Conservation (phyloP, 2,329 filamentous ascomycete genomes). For the Phyllosticta citribraziliensis region DNA sequence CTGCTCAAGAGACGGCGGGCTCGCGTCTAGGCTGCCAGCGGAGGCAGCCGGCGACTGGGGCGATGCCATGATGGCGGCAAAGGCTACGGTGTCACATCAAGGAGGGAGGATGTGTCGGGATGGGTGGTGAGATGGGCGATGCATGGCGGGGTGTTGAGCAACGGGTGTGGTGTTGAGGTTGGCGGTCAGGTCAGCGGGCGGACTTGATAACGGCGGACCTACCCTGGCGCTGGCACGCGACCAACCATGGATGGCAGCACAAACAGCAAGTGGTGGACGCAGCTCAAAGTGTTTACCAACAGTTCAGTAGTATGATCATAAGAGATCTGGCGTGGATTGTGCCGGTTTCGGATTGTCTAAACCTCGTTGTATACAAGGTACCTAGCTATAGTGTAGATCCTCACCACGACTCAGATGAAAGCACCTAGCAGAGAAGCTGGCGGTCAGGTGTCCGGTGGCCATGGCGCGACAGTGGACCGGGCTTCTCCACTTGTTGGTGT, state of each 20-base stretch:
- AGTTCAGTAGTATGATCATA: too few species aligned
- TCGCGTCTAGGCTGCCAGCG: conserved; percentile 27
- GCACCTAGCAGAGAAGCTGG: not conserved
- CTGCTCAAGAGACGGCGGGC: conserved; percentile 52
- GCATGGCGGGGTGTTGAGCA: not conserved
- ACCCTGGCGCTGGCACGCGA: not conserved
- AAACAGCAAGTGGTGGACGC: not conserved
- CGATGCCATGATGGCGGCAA: conserved; percentile 15
- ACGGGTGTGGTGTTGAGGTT: not conserved
- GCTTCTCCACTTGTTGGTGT: too few species aligned
- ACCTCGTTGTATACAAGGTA: too few species aligned
- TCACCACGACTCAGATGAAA: too few species aligned
- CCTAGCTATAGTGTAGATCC: too few species aligned
- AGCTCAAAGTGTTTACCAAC: too few species aligned
- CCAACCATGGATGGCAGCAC: not conserved
- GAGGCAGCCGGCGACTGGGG: conserved; percentile 32
- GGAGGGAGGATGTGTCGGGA: not conserved
- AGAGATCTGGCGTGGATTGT: too few species aligned
- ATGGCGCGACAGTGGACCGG: not conserved
- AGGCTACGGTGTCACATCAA: conserved; percentile 2
- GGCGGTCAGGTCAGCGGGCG: conserved; percentile 3
- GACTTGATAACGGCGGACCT: not conserved
- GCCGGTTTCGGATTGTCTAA: too few species aligned
- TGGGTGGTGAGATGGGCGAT: not conserved
- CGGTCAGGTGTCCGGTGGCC: too few species aligned